Base-by-base conservation (phyloP, 805 yeast species). In the Schizosaccharomyces osmophilus region DNA sequence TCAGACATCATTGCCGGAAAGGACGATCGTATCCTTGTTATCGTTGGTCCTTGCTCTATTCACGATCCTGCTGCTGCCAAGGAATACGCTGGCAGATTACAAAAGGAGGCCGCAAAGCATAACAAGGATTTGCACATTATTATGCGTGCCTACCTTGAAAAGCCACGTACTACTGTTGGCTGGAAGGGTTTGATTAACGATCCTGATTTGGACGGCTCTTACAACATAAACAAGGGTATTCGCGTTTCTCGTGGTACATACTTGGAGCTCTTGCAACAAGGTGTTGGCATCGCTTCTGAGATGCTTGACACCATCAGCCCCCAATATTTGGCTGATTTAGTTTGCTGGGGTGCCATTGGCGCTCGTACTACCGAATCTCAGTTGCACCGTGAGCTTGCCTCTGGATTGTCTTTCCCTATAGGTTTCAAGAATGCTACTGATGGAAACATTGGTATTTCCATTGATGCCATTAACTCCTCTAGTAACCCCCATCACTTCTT, bases 381-480 rank as follows among this genome's bases (percentile, higher is more conserved):
- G 74, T 80, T 90, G 64, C 98, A 90, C 77, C 84, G 98, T 75
- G 98, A 90, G 75, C 81, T 90, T 68, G 95, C 97, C 24, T 89
- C 97, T 8, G 98, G 98, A 61, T 78, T 93, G 64, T 86, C 95
- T n/a, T 90, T 90, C 90, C 98, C 98, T 63, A 82, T 90, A 63
- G 98, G 98, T 60, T 90, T 90, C 84, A 90, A 90, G 76, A 90
- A 90, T 72, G 98, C 97, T 73, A 90, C 98, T 54, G 98, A 90
- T 72, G 98, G 98, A 70, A 79, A 93, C 60, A 76, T 90, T 64
- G 84, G 82, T 63, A 97, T 90, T 64, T 95, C 98, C 13, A 77
- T 93, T 60, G 98, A 89, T 72, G 97, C 98, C 51, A 85, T 87
- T 67, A 79, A 83, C 72, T 93, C 98, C 59, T 95, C 98, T 55